phyloP scores from a whole-genome alignment of 1,284 basidiomycete species.

The Cryptococcus wingfieldii region DNA sequence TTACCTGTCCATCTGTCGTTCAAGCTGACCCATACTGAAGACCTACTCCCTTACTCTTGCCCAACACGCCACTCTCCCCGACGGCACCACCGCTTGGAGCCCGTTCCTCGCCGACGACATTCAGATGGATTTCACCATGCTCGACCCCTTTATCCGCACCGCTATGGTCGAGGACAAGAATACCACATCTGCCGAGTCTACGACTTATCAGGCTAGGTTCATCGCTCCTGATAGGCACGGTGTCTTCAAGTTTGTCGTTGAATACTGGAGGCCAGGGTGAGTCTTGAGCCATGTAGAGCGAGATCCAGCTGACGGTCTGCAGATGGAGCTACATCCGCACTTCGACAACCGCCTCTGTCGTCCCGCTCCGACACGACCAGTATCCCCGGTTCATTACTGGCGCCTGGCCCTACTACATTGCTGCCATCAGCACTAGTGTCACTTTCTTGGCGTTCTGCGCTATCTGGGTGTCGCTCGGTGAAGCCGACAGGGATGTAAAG shows the following conservation, averaged over 20 bases:
- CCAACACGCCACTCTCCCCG: constrained; percentile 31
- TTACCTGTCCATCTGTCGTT: too few species aligned
- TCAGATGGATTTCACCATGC: constrained; percentile 95
- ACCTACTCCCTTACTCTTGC: constrained; percentile 62
- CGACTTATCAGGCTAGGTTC: constrained; percentile 71
- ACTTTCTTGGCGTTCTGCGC: constrained; percentile 78
- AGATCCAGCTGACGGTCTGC: neutral
- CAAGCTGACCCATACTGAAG: constrained; percentile 48
- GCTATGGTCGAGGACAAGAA: constrained; percentile 55
- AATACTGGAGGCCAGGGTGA: constrained; percentile 82
- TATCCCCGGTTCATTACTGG: constrained; percentile 90
- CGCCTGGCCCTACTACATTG: constrained; percentile 91
- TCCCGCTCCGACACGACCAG: constrained; percentile 89
- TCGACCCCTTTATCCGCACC: constrained; percentile 87
- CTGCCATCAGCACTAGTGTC: constrained; percentile 77
- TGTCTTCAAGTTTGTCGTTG: constrained; percentile 91
- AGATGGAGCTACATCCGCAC: constrained; percentile 70
- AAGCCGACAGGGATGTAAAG: constrained; percentile 44
- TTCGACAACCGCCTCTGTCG: constrained; percentile 74
- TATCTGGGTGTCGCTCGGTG: constrained; percentile 69
- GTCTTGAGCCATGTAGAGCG: constrained; percentile 19
- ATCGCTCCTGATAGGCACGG: constrained; percentile 90
- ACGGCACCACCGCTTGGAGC: constrained; percentile 55
- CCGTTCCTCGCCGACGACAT: constrained; percentile 70
- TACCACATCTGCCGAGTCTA: constrained; percentile 13